Conservation (phyloP, 164 flowering plant genomes). For the Vitis amurensis region DNA sequence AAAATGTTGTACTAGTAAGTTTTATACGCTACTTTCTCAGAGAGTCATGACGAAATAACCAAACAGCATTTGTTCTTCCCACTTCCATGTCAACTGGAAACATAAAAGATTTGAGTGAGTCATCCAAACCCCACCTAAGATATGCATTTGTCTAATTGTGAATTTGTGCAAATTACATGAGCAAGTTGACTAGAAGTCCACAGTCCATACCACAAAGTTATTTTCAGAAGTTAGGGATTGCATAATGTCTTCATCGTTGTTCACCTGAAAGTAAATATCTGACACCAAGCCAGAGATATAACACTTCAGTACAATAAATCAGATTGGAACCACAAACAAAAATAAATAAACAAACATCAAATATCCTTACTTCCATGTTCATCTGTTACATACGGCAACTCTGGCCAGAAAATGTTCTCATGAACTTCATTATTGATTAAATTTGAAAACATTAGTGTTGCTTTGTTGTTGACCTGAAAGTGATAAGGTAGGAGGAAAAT, state of each 20-base stretch:
- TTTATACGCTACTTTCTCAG: no score
- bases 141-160: background rate
- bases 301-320: constrained; percentile 5
- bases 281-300: constrained; percentile 25
- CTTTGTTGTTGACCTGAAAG: constrained; percentile 78
- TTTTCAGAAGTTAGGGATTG: constrained; percentile 62
- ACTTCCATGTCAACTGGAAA: no score
- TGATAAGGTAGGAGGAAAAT: constrained; percentile 16
- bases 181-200: background rate
- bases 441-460: constrained; percentile 76
- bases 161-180: background rate
- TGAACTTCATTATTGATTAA: constrained; percentile 56
- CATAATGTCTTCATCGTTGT: constrained; percentile 69
- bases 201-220: constrained; percentile 65
- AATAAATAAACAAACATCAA: constrained; percentile 3
- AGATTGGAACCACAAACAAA: background rate
- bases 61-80: no score
- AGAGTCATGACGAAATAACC: no score
- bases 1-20: no score
- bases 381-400: constrained; percentile 82
- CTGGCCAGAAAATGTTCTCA: constrained; percentile 85
- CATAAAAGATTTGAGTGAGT: no score
- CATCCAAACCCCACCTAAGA: no score
- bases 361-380: constrained; percentile 84
- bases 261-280: constrained; percentile 88